Evolutionary conservation across 2,329 filamentous ascomycete genomes (phyloP).

Genomic region (Ophioceras dolichostomum): DNA sequence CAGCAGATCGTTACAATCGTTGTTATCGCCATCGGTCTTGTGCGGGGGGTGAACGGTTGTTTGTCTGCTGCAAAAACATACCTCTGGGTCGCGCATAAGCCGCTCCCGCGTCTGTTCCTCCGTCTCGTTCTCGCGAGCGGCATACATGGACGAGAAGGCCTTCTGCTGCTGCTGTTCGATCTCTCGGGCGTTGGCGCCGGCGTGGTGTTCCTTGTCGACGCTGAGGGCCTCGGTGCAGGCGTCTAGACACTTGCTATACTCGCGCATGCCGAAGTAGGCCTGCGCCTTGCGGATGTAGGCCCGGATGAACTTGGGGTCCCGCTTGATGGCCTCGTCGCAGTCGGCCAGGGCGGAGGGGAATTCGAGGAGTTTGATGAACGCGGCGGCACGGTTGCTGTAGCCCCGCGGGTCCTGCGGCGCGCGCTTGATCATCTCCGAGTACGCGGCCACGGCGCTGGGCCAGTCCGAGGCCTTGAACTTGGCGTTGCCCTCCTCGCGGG

Average conservation of each 20-base stretch:
- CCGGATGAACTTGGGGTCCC: slow-evolving; percentile 83
- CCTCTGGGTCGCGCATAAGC: slow-evolving; percentile 81
- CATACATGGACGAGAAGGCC: slow-evolving; percentile 80
- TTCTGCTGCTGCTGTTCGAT: slow-evolving; percentile 93
- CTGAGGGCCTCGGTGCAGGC: slow-evolving; percentile 65
- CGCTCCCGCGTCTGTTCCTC: slow-evolving; percentile 92
- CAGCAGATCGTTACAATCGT: no score
- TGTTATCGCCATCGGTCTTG: not conserved
- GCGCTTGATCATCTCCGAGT: slow-evolving; percentile 94
- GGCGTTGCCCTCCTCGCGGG: slow-evolving; percentile 85
- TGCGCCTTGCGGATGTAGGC: slow-evolving; percentile 96
- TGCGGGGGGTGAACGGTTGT: not conserved
- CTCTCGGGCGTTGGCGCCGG: slow-evolving; percentile 72
- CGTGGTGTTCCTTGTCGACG: slow-evolving; percentile 58
- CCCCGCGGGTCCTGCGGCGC: slow-evolving; percentile 85
- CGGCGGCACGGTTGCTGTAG: slow-evolving; percentile 94
- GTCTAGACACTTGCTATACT: slow-evolving; percentile 92
- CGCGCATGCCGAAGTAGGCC: slow-evolving; percentile 92
- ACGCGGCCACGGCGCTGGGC: slow-evolving; percentile 88
- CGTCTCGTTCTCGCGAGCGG: slow-evolving; percentile 82
- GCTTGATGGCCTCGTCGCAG: slow-evolving; percentile 83
- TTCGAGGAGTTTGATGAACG: slow-evolving; percentile 91
- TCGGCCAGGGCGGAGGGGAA: slow-evolving; percentile 91
- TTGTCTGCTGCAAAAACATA: no score
- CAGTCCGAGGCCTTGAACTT: slow-evolving; percentile 97